Percentiles rank a stretch among this genome's conserved stretches.
phyloP scores from a whole-genome alignment of 2,329 filamentous ascomycete genomes.

The Clonostachys byssicola region DNA sequence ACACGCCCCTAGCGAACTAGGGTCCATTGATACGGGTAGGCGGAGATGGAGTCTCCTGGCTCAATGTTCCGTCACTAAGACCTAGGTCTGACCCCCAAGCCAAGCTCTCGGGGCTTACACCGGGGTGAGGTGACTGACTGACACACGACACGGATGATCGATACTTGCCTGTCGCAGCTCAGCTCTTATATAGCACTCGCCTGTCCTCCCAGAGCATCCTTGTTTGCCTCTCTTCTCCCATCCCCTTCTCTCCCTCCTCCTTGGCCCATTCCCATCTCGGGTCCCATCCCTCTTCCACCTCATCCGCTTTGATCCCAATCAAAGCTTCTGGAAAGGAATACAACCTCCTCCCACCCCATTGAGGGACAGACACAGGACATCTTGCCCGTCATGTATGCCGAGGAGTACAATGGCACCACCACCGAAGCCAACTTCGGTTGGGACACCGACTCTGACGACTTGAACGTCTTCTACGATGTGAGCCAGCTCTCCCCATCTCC shows the following conservation, averaged over 20 bases:
- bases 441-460: slow-evolving; percentile 52
- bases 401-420: slow-evolving; percentile 44
- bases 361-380: slow-evolving; percentile 8
- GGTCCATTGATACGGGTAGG: too few relatives aligned
- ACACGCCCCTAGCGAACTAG: too few relatives aligned
- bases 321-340: neutral
- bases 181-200: neutral
- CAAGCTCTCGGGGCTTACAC: too few relatives aligned
- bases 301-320: neutral
- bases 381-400: slow-evolving; percentile 11
- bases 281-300: neutral
- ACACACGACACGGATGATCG: too few relatives aligned
- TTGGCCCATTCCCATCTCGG: neutral
- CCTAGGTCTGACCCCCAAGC: too few relatives aligned
- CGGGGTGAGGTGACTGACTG: too few relatives aligned
- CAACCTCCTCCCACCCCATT: too few relatives aligned
- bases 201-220: neutral
- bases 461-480: slow-evolving; percentile 84
- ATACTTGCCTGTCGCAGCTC: too few relatives aligned
- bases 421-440: slow-evolving; percentile 44
- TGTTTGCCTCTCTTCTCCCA: neutral
- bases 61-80: too few relatives aligned
- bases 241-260: neutral
- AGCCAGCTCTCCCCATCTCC: slow-evolving; percentile 14
- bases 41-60: too few relatives aligned